Base-by-base conservation (phyloP, 495 filamentous ascomycete genomes). In the Geopyxis carbonaria region DNA sequence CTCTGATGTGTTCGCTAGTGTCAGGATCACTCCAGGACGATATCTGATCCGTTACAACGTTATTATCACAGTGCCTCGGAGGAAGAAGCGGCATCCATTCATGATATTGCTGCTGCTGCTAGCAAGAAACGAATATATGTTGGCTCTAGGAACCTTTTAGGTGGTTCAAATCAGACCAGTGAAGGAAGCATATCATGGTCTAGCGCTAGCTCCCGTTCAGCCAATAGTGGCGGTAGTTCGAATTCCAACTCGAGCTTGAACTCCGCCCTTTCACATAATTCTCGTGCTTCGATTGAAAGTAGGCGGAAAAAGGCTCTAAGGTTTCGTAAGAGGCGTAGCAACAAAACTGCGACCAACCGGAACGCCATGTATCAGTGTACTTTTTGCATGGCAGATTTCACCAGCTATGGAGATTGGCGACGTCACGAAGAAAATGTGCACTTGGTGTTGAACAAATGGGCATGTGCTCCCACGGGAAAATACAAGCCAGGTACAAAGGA, bases 361-460 rank as follows among this genome's bases (percentile, higher is more conserved):
- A 19, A 34, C 19, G 28, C 28, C 7, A 9, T 33, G 13, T 41
- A 41, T 14, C 38, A 41, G 29, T 41, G 38, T 19, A 41, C 38
- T 3, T 41, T 41, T 20, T 41, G 38, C 38, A 41, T 32, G 38
- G 38, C 38, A 4, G 38, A 41, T 30, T 41, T 41, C 20, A 30
- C 29, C 11, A 41, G 22, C 16, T 41, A 25, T 33, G 38, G 38
- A 13, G 38, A 41, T 20, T 41, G 38, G 38, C n/a, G 38, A 14
- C 38, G 38, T 9, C 38, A 41, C 18, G 38, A 41, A 33, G 38
- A 41, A 14, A 23, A 25, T 2, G 22, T 41, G 8, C 38, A 41
- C 16, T 30, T 41, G 3, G 38, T 41, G 8, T 23, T 41, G 2
- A 16, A 33, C 9, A 41, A 41, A 22, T 41, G 38, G 38, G 38